phyloP scores from a whole-genome alignment of 2,329 filamentous ascomycete species.

The Paraphaeosphaeria sporulosa region DNA sequence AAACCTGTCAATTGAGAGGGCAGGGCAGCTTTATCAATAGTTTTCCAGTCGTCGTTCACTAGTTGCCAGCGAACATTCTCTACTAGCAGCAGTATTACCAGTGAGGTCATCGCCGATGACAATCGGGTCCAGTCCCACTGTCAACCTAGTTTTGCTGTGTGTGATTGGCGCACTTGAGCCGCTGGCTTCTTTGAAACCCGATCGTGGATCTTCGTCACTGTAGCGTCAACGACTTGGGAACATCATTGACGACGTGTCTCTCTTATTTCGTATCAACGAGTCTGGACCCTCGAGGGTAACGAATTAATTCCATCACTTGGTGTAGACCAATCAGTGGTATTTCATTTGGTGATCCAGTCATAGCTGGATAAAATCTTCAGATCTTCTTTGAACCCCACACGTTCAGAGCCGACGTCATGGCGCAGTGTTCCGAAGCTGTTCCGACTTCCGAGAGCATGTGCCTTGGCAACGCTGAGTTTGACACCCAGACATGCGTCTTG shows the following conservation, averaged over 20 bases:
- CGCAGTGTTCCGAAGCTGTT: background rate
- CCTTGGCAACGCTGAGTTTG: background rate
- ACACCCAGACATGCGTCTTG: background rate
- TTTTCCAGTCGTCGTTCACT: slow-evolving; percentile 16
- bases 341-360: background rate
- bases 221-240: slow-evolving; percentile 31
- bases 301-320: background rate
- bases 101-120: slow-evolving; percentile 44
- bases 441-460: background rate
- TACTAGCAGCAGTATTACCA: slow-evolving; percentile 19
- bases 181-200: slow-evolving; percentile 17
- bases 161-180: slow-evolving; percentile 30
- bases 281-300: background rate
- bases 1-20: slow-evolving; percentile 14
- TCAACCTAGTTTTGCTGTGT: slow-evolving; percentile 11
- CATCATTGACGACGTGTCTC: slow-evolving; percentile 13
- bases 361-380: background rate
- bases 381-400: background rate
- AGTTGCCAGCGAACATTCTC: slow-evolving; percentile 24
- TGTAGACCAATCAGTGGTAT: background rate
- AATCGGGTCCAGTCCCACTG: slow-evolving; percentile 23
- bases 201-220: slow-evolving; percentile 29
- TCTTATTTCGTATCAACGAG: background rate
- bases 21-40: slow-evolving; percentile 12
- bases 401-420: background rate